phyloP scores from a whole-genome alignment of 208 protist species.

The Leishmania tarentolae region DNA sequence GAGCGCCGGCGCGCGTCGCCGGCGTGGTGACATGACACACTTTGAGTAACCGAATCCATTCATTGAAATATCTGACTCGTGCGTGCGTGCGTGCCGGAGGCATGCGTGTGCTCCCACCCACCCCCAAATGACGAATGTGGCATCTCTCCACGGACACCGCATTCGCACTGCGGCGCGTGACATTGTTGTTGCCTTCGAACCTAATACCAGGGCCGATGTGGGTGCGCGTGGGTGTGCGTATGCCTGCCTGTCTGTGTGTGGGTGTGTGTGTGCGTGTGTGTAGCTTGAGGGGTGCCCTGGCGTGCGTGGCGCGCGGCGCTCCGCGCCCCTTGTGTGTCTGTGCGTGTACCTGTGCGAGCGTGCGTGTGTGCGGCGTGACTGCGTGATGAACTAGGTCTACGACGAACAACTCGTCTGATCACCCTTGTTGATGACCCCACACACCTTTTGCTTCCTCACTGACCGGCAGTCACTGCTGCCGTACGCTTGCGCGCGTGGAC shows the following conservation, averaged over 20 bases:
- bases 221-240: neutral
- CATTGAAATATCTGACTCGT: constrained; percentile 11
- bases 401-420: too few species aligned
- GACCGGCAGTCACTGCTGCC: too few species aligned
- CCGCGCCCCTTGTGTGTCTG: too few species aligned
- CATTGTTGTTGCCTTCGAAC: constrained; percentile 20
- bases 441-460: too few species aligned
- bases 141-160: constrained; percentile 21
- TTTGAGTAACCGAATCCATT: constrained; percentile 34
- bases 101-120: neutral
- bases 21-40: constrained; percentile 46
- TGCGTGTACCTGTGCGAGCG: too few species aligned
- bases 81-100: neutral
- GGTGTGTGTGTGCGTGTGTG: too few species aligned
- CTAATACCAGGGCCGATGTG: constrained; percentile 6
- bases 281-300: too few species aligned
- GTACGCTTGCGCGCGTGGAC: too few species aligned
- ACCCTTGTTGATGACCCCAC: too few species aligned
- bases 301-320: too few species aligned
- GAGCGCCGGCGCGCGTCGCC: constrained; percentile 24
- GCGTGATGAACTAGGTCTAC: too few species aligned
- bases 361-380: too few species aligned
- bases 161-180: constrained; percentile 14
- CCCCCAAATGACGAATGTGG: constrained; percentile 15
- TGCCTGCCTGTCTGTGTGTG: neutral